A percentile compares a stretch with the other conserved stretches of the same genome.
phyloP scores from a whole-genome alignment of 2,329 filamentous ascomycete genomes.

The Hymenoscyphus linearis region DNA sequence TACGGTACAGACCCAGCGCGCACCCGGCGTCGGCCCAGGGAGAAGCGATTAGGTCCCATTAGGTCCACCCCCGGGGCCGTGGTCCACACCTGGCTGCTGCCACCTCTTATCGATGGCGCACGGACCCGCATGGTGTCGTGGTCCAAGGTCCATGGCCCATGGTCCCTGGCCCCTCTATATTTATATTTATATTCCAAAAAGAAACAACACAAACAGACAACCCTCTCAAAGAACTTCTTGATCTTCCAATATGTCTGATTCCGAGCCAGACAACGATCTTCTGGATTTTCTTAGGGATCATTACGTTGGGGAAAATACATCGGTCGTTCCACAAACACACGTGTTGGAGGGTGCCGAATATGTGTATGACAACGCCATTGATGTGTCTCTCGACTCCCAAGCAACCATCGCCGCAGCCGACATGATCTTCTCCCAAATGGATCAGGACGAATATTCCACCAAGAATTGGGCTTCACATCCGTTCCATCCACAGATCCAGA shows the following conservation, averaged over 20 bases:
- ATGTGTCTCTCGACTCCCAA: conserved; percentile 81
- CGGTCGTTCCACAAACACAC: conserved; percentile 65
- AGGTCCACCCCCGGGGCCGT: too few relatives aligned
- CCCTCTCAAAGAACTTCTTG: background rate
- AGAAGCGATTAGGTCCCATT: too few relatives aligned
- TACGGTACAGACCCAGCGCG: too few relatives aligned
- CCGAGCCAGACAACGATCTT: conserved; percentile 84
- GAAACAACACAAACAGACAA: background rate
- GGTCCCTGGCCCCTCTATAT: too few relatives aligned
- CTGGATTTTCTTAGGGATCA: conserved; percentile 80
- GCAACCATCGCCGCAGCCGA: conserved; percentile 78
- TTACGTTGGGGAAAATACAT: conserved; percentile 52
- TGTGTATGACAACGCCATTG: conserved; percentile 87
- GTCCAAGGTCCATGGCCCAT: too few relatives aligned
- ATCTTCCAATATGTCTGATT: conserved; percentile 70
- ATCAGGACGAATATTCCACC: conserved; percentile 75
- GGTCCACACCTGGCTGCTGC: too few relatives aligned
- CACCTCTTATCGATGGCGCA: background rate
- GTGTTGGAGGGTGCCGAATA: conserved; percentile 79
- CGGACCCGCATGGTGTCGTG: background rate
- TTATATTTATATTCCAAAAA: too few relatives aligned
- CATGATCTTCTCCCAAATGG: conserved; percentile 75
- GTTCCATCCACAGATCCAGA: conserved; percentile 78
- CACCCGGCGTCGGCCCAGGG: too few relatives aligned
- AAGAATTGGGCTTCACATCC: conserved; percentile 84